A percentile compares a stretch with the other conserved stretches of the same genome.
Evolutionary conservation across 208 protist species (phyloP).

Genomic region (Trypanosoma avium): DNA sequence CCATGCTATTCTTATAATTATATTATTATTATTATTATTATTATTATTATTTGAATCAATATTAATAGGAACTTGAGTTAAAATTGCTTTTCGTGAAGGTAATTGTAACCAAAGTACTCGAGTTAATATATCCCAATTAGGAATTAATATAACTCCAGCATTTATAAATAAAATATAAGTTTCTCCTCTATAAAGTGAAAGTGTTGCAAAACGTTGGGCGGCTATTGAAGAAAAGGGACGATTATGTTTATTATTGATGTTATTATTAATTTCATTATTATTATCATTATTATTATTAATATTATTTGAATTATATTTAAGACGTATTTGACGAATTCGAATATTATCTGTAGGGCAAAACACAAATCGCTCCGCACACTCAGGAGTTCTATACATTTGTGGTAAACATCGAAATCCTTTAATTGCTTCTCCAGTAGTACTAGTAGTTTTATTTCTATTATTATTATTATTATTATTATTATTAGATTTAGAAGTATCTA

Average conservation of each 20-base stretch:
- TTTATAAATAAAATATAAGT: slow-evolving; percentile 55
- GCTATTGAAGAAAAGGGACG: slow-evolving; percentile 16
- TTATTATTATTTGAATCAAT: too few relatives aligned
- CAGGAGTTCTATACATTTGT: neutral
- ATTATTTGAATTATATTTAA: slow-evolving; percentile 5
- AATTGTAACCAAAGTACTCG: slow-evolving; percentile 39
- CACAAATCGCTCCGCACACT: slow-evolving; percentile 26
- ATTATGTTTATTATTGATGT: neutral
- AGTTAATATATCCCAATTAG: slow-evolving; percentile 46
- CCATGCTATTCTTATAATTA: too few relatives aligned
- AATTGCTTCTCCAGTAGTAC: too few relatives aligned
- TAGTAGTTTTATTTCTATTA: neutral
- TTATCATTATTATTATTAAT: slow-evolving; percentile 7
- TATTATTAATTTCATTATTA: neutral
- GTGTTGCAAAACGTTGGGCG: slow-evolving; percentile 21
- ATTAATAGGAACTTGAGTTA: slow-evolving; percentile 2
- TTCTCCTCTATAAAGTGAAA: slow-evolving; percentile 62
- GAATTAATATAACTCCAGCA: slow-evolving; percentile 26
- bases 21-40: too few relatives aligned
- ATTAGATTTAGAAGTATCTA: neutral
- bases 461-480: slow-evolving; percentile 13
- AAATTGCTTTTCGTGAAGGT: slow-evolving; percentile 9
- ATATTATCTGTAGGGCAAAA: slow-evolving; percentile 63
- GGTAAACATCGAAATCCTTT: too few relatives aligned
- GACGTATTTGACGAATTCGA: slow-evolving; percentile 42